Percentiles rank a stretch among this genome's conserved stretches.
Conservation (phyloP, 108 stramenopile species). For the Skeletonema tropicum region DNA sequence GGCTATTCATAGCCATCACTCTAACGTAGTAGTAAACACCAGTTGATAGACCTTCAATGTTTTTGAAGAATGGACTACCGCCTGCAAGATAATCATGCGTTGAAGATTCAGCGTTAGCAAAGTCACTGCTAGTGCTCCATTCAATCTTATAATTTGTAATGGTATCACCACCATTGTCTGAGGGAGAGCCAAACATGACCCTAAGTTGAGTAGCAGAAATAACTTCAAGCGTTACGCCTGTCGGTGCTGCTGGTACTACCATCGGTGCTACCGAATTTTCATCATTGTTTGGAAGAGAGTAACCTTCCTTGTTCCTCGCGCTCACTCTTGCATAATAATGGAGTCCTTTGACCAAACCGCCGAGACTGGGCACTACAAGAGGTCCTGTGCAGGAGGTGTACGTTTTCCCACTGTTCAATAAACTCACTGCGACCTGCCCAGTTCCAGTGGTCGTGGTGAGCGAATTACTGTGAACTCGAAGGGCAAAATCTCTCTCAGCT, state of each 20-base stretch:
- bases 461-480: constrained; percentile 49
- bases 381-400: constrained; percentile 61
- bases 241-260: constrained; percentile 75
- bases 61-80: constrained; percentile 82
- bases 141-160: constrained; percentile 78
- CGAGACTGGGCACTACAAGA: constrained; percentile 60
- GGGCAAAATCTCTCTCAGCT: constrained; percentile 52
- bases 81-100: constrained; percentile 60
- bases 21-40: constrained; percentile 79
- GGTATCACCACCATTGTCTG: constrained; percentile 80
- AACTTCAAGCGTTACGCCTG: constrained; percentile 69
- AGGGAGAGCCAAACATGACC: constrained; percentile 73
- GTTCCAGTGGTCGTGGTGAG: constrained; percentile 37
- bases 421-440: constrained; percentile 35
- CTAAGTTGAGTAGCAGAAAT: constrained; percentile 68
- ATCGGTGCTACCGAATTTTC: constrained; percentile 59
- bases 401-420: constrained; percentile 55
- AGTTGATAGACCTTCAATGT: constrained; percentile 60
- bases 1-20: constrained; percentile 74
- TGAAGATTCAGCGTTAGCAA: constrained; percentile 38
- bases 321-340: constrained; percentile 82
- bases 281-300: constrained; percentile 52
- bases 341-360: constrained; percentile 70
- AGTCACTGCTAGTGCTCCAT: constrained; percentile 62
- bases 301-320: constrained; percentile 77